phyloP scores from a whole-genome alignment of 2,329 filamentous ascomycete species.

The Ophiocordyceps camponoti-rufipedis region DNA sequence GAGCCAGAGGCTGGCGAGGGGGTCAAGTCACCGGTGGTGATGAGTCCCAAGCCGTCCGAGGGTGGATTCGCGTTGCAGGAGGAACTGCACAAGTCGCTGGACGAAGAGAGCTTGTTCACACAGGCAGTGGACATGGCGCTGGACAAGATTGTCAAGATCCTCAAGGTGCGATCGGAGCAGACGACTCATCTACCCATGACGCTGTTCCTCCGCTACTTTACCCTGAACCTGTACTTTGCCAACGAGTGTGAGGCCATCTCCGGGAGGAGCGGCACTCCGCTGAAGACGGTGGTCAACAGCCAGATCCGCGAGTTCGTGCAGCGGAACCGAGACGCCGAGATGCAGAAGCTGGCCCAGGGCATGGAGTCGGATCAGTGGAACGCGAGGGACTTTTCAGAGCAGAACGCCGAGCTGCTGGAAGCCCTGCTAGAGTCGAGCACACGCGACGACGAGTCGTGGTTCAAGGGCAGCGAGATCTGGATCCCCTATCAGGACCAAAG shows the following conservation, averaged over 20 bases:
- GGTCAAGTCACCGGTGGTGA: constrained; percentile 21
- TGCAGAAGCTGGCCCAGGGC: constrained; percentile 53
- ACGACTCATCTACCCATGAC: constrained; percentile 47
- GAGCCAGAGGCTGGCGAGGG: constrained; percentile 19
- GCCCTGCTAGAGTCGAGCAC: constrained; percentile 53
- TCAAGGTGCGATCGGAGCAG: constrained; percentile 62
- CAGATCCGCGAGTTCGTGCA: constrained; percentile 71
- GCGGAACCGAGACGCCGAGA: constrained; percentile 50
- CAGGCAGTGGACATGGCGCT: constrained; percentile 69
- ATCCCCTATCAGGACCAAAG: constrained; percentile 21
- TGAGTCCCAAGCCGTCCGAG: constrained; percentile 5
- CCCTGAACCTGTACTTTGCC: constrained; percentile 63
- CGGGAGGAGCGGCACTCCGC: constrained; percentile 52
- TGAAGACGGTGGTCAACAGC: constrained; percentile 64
- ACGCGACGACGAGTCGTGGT: constrained; percentile 50
- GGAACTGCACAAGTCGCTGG: constrained; percentile 58
- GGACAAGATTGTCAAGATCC: constrained; percentile 55
- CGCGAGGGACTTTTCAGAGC: constrained; percentile 54
- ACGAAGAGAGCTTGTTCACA: constrained; percentile 59
- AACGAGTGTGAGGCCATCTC: constrained; percentile 78
- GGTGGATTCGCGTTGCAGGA: constrained; percentile 39
- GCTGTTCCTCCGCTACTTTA: constrained; percentile 66
- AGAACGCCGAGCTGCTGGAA: constrained; percentile 39
- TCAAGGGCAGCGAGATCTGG: constrained; percentile 40
- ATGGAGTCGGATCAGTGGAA: constrained; percentile 74